Conservation (phyloP, 73 alveolate species). For the Stentor roeselii region DNA sequence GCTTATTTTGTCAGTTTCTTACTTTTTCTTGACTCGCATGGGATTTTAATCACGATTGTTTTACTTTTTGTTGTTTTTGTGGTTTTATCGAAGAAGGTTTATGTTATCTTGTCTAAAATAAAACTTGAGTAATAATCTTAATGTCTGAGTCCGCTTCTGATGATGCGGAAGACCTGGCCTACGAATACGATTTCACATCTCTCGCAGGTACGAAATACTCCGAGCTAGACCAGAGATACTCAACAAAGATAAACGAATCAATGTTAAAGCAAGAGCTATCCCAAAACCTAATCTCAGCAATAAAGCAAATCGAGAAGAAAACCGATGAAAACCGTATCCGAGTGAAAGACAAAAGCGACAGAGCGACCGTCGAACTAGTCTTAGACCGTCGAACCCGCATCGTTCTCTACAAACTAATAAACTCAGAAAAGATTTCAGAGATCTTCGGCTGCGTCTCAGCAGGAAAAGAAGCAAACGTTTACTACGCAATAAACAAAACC, state of each 20-base stretch:
- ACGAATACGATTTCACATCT: slow-evolving; percentile 17
- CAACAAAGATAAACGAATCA: background rate
- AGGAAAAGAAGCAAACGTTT: slow-evolving; percentile 99
- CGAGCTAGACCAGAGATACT: background rate
- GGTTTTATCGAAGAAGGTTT: too few species aligned
- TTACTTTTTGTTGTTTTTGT: too few species aligned
- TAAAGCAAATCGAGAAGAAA: slow-evolving; percentile 47
- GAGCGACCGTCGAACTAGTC: slow-evolving; percentile 99
- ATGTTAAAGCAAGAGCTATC: background rate
- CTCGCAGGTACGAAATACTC: background rate
- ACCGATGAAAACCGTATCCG: slow-evolving; percentile 67
- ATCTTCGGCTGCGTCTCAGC: slow-evolving; percentile 98
- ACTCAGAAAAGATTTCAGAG: slow-evolving; percentile 85
- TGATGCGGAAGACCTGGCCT: slow-evolving; percentile 4
- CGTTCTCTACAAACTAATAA: slow-evolving; percentile 89
- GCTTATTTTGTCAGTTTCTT: too few species aligned
- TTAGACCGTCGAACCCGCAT: slow-evolving; percentile 98
- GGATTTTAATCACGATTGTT: too few species aligned
- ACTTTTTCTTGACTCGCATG: too few species aligned
- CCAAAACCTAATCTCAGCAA: background rate
- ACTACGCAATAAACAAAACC: slow-evolving; percentile 82
- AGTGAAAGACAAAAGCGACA: slow-evolving; percentile 91
- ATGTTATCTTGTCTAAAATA: too few species aligned
- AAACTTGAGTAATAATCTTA: too few species aligned
- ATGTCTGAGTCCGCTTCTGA: slow-evolving; percentile 28